Conservation (phyloP, 202 grass and related monocot genomes). For the Carex sylvatica region DNA sequence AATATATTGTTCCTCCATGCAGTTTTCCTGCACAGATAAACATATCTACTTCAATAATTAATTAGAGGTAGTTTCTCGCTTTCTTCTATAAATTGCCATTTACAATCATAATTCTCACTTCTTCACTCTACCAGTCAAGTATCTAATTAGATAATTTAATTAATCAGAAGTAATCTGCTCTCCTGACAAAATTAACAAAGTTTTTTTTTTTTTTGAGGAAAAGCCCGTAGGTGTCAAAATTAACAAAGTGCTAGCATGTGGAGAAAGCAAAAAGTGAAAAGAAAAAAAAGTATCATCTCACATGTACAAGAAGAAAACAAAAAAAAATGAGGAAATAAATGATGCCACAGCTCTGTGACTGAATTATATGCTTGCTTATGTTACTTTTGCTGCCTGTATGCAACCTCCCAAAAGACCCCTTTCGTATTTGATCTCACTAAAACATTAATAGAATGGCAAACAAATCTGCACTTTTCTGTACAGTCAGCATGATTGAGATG, state of each 20-base stretch:
- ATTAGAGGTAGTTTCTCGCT: not conserved
- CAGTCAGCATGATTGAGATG: not conserved
- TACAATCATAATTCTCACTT: not conserved
- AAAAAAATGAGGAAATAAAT: not conserved
- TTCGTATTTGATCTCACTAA: not conserved
- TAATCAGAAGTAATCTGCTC: not conserved
- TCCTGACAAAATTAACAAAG: not conserved
- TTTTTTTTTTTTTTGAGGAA: too few species aligned
- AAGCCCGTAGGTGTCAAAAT: too few species aligned
- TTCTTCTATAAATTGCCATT: not conserved
- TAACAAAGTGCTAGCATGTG: not conserved
- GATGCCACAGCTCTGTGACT: not conserved
- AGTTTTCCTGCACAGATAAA: conserved; percentile 38
- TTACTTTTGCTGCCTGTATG: not conserved
- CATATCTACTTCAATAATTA: not conserved
- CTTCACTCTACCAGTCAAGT: not conserved
- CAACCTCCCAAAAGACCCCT: not conserved
- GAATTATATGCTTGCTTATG: conserved; percentile 1
- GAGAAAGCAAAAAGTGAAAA: not conserved
- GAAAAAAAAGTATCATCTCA: not conserved
- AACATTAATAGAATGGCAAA: not conserved
- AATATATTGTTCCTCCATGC: conserved; percentile 28
- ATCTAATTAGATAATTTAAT: not conserved
- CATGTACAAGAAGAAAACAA: conserved; percentile 12
- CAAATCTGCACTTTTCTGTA: not conserved